These are phyloP conservation scores for Plasmodium reichenowi DNA, from an alignment of 169 alveolate genomes.

Conservation along the genomic window DNA sequence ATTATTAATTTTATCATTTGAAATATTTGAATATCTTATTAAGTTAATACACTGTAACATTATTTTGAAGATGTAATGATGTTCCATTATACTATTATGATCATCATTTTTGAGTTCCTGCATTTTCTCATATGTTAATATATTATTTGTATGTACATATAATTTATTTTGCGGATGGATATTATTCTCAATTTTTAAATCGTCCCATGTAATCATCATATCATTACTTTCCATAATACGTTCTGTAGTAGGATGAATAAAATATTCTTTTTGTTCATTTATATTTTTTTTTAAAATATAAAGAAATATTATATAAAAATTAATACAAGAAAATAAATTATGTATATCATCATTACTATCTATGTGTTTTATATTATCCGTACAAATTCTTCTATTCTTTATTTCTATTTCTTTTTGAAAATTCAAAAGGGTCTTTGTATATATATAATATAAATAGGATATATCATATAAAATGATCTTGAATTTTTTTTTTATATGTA, in stretches of 20 bases:
- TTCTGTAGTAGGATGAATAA: no score
- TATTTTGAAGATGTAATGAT: neutral
- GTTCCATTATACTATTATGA: no score
- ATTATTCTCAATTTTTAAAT: neutral
- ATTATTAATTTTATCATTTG: neutral
- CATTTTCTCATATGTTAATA: no score
- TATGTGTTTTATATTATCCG: neutral
- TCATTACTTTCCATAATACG: no score
- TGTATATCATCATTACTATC: neutral
- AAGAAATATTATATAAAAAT: constrained; percentile 2
- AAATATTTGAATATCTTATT: neutral
- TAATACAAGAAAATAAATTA: constrained; percentile 2
- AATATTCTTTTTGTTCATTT: neutral
- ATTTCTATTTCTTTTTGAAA: neutral
- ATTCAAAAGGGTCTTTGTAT: no score
- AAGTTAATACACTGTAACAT: constrained; percentile 38
- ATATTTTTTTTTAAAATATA: neutral
- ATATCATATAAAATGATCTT: no score
- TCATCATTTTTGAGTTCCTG: no score
- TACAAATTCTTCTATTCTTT: neutral
- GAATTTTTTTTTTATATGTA: no score
- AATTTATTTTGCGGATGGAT: neutral
- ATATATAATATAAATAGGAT: no score
- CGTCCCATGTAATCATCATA: no score
- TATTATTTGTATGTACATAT: no score